phyloP scores from a whole-genome alignment of 441 rosid species.

The California macrophylla region DNA sequence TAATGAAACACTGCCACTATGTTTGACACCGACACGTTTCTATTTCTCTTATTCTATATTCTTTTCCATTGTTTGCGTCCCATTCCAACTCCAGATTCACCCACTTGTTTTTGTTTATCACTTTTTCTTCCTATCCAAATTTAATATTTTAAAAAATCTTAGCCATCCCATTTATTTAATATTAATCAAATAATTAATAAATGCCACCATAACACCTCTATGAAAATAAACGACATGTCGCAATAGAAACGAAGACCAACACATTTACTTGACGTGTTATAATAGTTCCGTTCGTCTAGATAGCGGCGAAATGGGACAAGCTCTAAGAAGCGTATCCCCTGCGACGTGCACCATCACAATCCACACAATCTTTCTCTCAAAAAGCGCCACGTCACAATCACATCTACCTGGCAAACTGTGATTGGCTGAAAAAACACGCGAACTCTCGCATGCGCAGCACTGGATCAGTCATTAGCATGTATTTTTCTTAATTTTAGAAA shows the following conservation, averaged over 20 bases:
- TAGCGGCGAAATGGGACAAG: constrained; percentile 1
- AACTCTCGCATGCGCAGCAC: not conserved
- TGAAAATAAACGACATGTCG: not conserved
- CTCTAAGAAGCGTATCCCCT: not conserved
- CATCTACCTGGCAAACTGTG: not conserved
- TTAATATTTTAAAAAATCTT: too few relatives aligned
- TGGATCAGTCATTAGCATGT: not conserved
- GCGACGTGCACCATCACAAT: not conserved
- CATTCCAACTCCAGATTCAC: not conserved
- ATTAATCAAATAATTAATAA: too few relatives aligned
- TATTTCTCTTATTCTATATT: not conserved
- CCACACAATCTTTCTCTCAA: not conserved
- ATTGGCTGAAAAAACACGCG: not conserved
- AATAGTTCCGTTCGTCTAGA: not conserved
- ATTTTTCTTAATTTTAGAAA: not conserved
- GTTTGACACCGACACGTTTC: not conserved
- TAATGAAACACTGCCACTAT: not conserved
- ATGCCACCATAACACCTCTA: not conserved
- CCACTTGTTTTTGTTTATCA: not conserved
- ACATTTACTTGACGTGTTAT: not conserved
- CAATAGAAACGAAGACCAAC: not conserved
- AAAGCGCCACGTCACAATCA: not conserved
- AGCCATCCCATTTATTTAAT: too few relatives aligned
- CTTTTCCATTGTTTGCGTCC: not conserved
- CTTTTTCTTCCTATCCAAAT: not conserved